Conservation (phyloP, 1,284 basidiomycete genomes). For the Leccinum subrobustum region DNA sequence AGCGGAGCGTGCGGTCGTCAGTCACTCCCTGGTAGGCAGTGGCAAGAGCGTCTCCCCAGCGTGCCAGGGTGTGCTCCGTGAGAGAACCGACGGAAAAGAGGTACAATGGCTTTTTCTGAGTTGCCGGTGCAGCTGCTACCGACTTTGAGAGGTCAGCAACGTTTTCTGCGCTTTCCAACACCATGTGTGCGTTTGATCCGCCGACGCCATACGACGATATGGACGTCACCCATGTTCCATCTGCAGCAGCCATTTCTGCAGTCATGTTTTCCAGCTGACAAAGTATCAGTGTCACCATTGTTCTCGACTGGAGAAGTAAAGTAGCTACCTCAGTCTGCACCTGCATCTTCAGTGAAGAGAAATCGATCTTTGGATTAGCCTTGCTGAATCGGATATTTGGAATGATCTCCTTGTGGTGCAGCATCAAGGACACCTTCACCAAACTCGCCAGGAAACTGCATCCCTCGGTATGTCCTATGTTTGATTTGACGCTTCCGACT, state of each 20-base stretch:
- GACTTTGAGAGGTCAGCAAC: constrained; percentile 7
- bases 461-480: constrained; percentile 32
- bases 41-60: constrained; percentile 27
- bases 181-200: constrained; percentile 29
- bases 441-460: constrained; percentile 33
- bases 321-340: constrained; percentile 27
- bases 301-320: neutral
- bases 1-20: constrained; percentile 24
- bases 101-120: constrained; percentile 18
- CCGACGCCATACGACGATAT: constrained; percentile 31
- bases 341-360: constrained; percentile 25
- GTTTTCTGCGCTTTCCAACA: constrained; percentile 22
- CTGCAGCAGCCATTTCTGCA: constrained; percentile 23
- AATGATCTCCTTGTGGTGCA: constrained; percentile 29
- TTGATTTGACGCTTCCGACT: constrained; percentile 33
- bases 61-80: constrained; percentile 22
- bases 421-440: constrained; percentile 30
- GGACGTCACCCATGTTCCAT: constrained; percentile 17
- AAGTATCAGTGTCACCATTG: neutral
- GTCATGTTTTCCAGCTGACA: constrained; percentile 23
- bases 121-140: neutral
- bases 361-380: constrained; percentile 29
- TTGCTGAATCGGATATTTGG: constrained; percentile 30
- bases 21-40: constrained; percentile 15
- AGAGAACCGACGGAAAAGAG: constrained; percentile 28